These are phyloP conservation scores for Vinca minor DNA, from an alignment of 257 asterid genomes.

Conservation along the genomic window DNA sequence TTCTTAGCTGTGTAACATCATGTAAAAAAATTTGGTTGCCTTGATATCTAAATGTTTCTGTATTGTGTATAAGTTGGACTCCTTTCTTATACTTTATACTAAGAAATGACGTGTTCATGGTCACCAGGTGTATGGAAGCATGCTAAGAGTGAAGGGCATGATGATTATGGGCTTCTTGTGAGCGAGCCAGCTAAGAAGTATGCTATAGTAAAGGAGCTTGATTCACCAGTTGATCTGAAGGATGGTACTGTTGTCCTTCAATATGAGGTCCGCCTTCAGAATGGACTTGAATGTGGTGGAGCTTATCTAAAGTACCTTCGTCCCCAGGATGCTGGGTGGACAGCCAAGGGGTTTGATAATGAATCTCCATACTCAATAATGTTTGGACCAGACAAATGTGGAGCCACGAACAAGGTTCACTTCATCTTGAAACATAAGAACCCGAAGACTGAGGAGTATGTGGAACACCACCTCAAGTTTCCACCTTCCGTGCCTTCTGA, in stretches of 20 bases:
- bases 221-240: slow-evolving; percentile 47
- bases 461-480: slow-evolving; percentile 94
- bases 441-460: slow-evolving; percentile 67
- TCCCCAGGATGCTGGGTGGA: slow-evolving; percentile 88
- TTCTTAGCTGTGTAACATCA: not conserved
- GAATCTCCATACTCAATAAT: slow-evolving; percentile 90
- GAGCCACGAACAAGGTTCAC: slow-evolving; percentile 93
- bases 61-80: not conserved
- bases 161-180: slow-evolving; percentile 90
- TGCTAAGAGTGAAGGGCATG: slow-evolving; percentile 86
- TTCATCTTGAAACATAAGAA: slow-evolving; percentile 85
- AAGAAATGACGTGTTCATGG: not conserved
- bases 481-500: slow-evolving; percentile 93
- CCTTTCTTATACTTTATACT: not conserved
- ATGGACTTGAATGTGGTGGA: slow-evolving; percentile 96
- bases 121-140: slow-evolving; percentile 83
- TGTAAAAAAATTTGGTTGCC: no score
- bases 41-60: not conserved
- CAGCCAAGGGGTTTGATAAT: slow-evolving; percentile 66
- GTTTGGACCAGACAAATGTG: slow-evolving; percentile 99
- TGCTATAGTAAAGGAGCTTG: slow-evolving; percentile 81
- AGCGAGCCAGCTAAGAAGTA: slow-evolving; percentile 76
- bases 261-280: slow-evolving; percentile 82
- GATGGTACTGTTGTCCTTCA: slow-evolving; percentile 78
- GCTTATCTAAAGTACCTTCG: slow-evolving; percentile 91